Percentiles rank a stretch among this genome's conserved stretches.
These are phyloP conservation scores for Fusarium sp. DNA, from an alignment of 2,329 filamentous ascomycete species.

Conservation along the genomic window DNA sequence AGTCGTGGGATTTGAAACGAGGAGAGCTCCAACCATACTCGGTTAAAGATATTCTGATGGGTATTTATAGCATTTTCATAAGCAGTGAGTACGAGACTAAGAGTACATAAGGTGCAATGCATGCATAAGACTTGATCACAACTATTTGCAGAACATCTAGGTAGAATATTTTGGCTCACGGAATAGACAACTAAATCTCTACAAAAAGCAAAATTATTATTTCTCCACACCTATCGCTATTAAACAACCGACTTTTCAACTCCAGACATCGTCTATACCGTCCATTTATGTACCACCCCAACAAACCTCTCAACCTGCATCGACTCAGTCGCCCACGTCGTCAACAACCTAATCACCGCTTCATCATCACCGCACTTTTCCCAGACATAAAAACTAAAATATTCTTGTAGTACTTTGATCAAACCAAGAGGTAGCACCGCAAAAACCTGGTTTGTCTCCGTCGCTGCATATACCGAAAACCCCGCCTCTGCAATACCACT, in stretches of 20 bases:
- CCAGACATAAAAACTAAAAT: conserved; percentile 65
- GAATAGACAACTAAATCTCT: too few species aligned
- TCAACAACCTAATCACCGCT: conserved; percentile 62
- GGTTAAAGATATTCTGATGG: too few species aligned
- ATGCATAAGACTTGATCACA: too few species aligned
- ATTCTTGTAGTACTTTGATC: conserved; percentile 58
- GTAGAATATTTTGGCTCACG: too few species aligned
- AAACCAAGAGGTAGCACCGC: conserved; percentile 59
- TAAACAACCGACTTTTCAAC: background rate
- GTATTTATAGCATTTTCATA: too few species aligned
- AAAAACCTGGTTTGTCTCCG: conserved; percentile 68
- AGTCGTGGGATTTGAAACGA: too few species aligned
- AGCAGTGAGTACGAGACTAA: too few species aligned
- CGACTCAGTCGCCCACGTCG: conserved; percentile 66
- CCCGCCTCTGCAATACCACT: conserved; percentile 60
- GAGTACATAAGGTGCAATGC: too few species aligned
- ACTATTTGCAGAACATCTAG: too few species aligned
- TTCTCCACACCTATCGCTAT: background rate
- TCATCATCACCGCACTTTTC: conserved; percentile 58
- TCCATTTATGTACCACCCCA: conserved; percentile 39
- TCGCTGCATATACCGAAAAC: conserved; percentile 60
- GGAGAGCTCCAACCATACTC: too few species aligned
- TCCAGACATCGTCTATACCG: background rate
- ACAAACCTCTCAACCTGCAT: conserved; percentile 59
- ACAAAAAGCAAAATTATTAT: background rate